Percentiles rank a stretch among this genome's conserved stretches.
phyloP scores from a whole-genome alignment of 1,284 basidiomycete species.

The Tranzscheliella williamsii region DNA sequence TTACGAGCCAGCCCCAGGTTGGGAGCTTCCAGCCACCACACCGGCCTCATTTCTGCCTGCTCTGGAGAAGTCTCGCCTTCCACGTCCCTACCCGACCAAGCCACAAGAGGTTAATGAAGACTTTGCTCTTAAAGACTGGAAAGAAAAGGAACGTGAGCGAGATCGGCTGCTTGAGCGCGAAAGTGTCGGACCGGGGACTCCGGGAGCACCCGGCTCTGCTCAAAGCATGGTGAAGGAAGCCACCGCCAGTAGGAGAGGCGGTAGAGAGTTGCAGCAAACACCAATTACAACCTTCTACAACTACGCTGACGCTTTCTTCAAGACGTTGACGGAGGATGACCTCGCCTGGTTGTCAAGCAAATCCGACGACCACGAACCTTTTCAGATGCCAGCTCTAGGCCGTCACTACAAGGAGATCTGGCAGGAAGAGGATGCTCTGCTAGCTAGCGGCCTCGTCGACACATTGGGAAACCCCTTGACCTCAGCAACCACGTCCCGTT shows the following conservation, averaged over 20 bases:
- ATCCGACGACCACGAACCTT: slow-evolving; percentile 81
- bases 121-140: slow-evolving; percentile 56
- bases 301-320: slow-evolving; percentile 57
- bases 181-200: slow-evolving; percentile 37
- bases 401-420: slow-evolving; percentile 83
- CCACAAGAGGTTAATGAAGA: slow-evolving; percentile 54
- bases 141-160: slow-evolving; percentile 49
- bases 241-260: slow-evolving; percentile 35
- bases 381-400: slow-evolving; percentile 81
- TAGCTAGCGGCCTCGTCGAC: slow-evolving; percentile 53
- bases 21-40: slow-evolving; percentile 47
- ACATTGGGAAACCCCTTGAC: slow-evolving; percentile 26
- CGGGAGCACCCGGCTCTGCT: slow-evolving; percentile 27
- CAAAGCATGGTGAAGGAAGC: slow-evolving; percentile 43
- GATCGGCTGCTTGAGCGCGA: slow-evolving; percentile 43
- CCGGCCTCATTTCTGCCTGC: slow-evolving; percentile 45
- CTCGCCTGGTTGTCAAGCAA: slow-evolving; percentile 59
- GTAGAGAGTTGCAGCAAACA: slow-evolving; percentile 52
- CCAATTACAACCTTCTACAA: slow-evolving; percentile 55
- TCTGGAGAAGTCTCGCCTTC: slow-evolving; percentile 25
- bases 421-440: slow-evolving; percentile 79
- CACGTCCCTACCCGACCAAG: slow-evolving; percentile 46
- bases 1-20: slow-evolving; percentile 37
- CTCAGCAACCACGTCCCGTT: slow-evolving; percentile 6
- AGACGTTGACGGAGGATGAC: slow-evolving; percentile 59